These are phyloP conservation scores for Hapsidospora chrysogenum DNA, from an alignment of 495 filamentous ascomycete genomes.

Conservation along the genomic window DNA sequence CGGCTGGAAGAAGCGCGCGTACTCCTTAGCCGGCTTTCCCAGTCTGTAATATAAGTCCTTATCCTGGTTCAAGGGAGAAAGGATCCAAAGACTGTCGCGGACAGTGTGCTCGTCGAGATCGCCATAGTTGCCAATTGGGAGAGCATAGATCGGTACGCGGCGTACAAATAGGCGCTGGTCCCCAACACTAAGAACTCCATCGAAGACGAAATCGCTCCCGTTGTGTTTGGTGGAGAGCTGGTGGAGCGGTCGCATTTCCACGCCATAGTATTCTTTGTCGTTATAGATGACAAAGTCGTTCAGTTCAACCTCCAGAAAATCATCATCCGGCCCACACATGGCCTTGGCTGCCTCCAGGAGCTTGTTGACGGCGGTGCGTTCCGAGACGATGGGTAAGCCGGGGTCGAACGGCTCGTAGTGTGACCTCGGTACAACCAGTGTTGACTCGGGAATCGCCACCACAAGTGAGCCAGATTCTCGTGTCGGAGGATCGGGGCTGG, in stretches of 20 bases:
- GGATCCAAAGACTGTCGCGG: conserved; percentile 41
- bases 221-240: conserved; percentile 21
- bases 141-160: conserved; percentile 32
- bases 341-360: not conserved
- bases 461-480: too few relatives aligned
- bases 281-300: conserved; percentile 36
- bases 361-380: not conserved
- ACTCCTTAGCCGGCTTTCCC: conserved; percentile 33
- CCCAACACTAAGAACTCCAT: conserved; percentile 39
- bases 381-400: not conserved
- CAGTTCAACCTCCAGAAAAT: conserved; percentile 27
- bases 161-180: conserved; percentile 27
- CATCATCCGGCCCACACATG: not conserved
- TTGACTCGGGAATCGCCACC: not conserved
- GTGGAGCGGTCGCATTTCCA: conserved; percentile 36
- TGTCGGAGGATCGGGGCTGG: too few relatives aligned
- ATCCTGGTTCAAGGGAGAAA: conserved; percentile 20
- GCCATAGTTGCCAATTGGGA: conserved; percentile 53
- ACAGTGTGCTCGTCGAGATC: conserved; percentile 21
- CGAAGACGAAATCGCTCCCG: conserved; percentile 28
- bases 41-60: conserved; percentile 45
- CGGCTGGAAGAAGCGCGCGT: conserved; percentile 35
- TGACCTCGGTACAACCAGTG: not conserved
- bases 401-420: not conserved
- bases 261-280: conserved; percentile 12